A percentile compares a stretch with the other conserved stretches of the same genome.
phyloP scores from a whole-genome alignment of 768 basidiomycete genomes.

The Kwoniella sp. region DNA sequence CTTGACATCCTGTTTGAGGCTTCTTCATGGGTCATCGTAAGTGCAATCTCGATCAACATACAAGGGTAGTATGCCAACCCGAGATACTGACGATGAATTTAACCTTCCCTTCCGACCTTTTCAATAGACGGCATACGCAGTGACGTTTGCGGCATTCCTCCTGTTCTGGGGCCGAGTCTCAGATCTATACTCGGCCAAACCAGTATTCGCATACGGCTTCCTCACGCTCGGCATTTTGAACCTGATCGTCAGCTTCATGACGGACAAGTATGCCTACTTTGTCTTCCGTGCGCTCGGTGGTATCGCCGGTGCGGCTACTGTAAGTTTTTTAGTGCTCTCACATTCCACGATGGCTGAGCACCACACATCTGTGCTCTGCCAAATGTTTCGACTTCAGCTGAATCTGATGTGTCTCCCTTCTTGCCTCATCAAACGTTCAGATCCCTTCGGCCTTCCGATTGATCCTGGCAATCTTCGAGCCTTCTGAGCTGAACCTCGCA shows the following conservation, averaged over 20 bases:
- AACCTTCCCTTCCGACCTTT: too few species aligned
- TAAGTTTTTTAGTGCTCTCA: constrained; percentile 1
- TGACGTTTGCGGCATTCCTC: constrained; percentile 45
- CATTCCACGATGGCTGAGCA: too few species aligned
- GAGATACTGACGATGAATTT: neutral
- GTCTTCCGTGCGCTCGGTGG: constrained; percentile 36
- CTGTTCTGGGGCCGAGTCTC: constrained; percentile 48
- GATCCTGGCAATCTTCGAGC: constrained; percentile 42
- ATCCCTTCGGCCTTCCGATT: constrained; percentile 44
- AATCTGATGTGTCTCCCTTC: neutral
- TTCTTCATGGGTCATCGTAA: constrained; percentile 47
- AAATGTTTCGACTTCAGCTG: too few species aligned
- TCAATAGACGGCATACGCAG: constrained; percentile 35
- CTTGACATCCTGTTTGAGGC: constrained; percentile 35
- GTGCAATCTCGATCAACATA: constrained; percentile 8
- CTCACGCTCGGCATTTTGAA: constrained; percentile 29
- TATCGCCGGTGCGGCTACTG: constrained; percentile 32
- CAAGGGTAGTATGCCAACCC: neutral
- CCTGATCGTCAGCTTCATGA: constrained; percentile 38
- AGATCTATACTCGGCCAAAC: constrained; percentile 48
- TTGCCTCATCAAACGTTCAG: neutral
- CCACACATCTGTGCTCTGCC: too few species aligned
- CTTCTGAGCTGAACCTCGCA: constrained; percentile 27
- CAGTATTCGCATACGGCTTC: constrained; percentile 49
- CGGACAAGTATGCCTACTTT: constrained; percentile 40